Conservation (phyloP, 2,329 filamentous ascomycete genomes). For the Apiospora rasikravindrae region DNA sequence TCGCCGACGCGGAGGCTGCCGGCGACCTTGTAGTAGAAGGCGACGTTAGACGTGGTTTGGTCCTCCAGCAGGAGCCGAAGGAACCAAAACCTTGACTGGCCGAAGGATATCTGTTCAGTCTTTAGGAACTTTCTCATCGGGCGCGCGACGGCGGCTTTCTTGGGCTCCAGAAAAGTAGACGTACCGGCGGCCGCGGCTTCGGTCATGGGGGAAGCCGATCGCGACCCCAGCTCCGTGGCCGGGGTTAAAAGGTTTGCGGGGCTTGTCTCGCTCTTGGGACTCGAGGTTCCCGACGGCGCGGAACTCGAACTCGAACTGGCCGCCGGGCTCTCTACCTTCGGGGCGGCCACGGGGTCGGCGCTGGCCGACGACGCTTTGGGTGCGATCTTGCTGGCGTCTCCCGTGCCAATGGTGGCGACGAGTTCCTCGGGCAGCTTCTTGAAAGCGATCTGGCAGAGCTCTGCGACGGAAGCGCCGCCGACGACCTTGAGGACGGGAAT, state of each 20-base stretch:
- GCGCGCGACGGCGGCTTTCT: neutral
- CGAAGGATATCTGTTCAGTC: neutral
- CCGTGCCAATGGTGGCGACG: neutral
- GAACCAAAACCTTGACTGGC: conserved; percentile 1
- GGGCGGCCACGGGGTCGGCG: neutral
- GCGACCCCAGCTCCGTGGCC: neutral
- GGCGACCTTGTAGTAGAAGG: neutral
- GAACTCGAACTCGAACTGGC: neutral
- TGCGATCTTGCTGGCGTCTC: neutral
- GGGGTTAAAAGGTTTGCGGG: neutral
- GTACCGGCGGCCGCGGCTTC: neutral
- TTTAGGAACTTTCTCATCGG: conserved; percentile 14
- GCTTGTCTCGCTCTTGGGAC: neutral
- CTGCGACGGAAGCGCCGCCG: neutral
- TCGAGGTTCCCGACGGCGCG: neutral
- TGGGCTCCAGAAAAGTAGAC: neutral
- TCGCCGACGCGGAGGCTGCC: neutral
- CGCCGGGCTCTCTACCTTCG: neutral
- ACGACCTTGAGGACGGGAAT: conserved; percentile 50
- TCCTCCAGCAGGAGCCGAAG: neutral
- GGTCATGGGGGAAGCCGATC: neutral
- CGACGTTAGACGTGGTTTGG: neutral
- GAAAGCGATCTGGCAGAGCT: neutral
- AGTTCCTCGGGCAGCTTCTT: neutral
- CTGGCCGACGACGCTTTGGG: neutral